phyloP scores from a whole-genome alignment of 768 basidiomycete species.

The Tricholoma flavovirens region DNA sequence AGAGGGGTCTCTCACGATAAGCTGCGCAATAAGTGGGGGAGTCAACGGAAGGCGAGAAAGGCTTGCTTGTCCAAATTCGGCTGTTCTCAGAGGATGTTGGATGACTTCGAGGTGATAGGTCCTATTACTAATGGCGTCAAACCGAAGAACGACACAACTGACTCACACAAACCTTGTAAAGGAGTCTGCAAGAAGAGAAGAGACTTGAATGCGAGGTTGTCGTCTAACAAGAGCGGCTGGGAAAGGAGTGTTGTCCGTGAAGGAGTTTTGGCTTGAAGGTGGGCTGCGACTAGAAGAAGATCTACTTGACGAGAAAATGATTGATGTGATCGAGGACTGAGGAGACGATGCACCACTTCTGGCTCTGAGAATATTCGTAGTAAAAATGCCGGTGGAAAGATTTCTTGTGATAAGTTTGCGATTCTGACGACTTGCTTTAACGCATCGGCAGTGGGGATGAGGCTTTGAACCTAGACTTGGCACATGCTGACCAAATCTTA shows the following conservation, averaged over 20 bases:
- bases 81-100: slow-evolving; percentile 77
- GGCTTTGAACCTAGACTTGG: slow-evolving; percentile 19
- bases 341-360: slow-evolving; percentile 46
- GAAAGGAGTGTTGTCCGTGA: slow-evolving; percentile 30
- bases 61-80: slow-evolving; percentile 71
- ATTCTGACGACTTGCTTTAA: slow-evolving; percentile 14
- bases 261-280: slow-evolving; percentile 37
- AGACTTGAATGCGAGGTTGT: slow-evolving; percentile 51
- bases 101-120: slow-evolving; percentile 79
- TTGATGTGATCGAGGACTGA: slow-evolving; percentile 36
- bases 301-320: slow-evolving; percentile 31
- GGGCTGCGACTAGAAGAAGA: slow-evolving; percentile 37
- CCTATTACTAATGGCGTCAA: slow-evolving; percentile 28
- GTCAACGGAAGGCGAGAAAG: slow-evolving; percentile 79
- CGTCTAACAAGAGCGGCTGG: slow-evolving; percentile 30
- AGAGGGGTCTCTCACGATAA: slow-evolving; percentile 66
- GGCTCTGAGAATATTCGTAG: background rate
- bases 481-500: slow-evolving; percentile 19
- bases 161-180: slow-evolving; percentile 42
- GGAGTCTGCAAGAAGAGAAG: slow-evolving; percentile 51
- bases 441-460: slow-evolving; percentile 18
- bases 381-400: background rate
- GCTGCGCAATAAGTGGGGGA: slow-evolving; percentile 77
- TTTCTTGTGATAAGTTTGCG: slow-evolving; percentile 2
- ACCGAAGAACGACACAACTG: slow-evolving; percentile 7